Evolutionary conservation across 345 rosid species (phyloP).

Genomic region (Linum lewisii): DNA sequence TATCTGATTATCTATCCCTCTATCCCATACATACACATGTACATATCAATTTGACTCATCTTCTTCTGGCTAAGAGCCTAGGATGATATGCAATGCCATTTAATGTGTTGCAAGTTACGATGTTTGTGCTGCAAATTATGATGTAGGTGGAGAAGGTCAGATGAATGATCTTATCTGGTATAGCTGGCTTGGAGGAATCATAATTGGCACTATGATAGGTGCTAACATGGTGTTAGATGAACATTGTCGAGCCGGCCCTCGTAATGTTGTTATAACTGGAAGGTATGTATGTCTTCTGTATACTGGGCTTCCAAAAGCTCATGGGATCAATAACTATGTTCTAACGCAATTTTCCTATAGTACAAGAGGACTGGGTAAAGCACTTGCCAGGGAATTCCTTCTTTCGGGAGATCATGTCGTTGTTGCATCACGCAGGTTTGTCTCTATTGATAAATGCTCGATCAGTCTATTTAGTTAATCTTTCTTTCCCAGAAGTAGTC

Average conservation of each 20-base stretch:
- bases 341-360: conserved; percentile 24
- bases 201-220: conserved; percentile 91
- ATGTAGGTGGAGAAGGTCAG: conserved; percentile 76
- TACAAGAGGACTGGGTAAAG: conserved; percentile 89
- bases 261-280: conserved; percentile 93
- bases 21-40: too few species aligned
- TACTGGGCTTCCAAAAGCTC: too few species aligned
- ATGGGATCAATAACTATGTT: too few species aligned
- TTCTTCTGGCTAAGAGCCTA: too few species aligned
- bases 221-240: conserved; percentile 89
- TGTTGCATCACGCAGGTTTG: conserved; percentile 83
- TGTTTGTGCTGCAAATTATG: conserved; percentile 9
- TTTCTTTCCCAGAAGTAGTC: conserved; percentile 3
- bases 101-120: too few species aligned
- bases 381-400: conserved; percentile 96
- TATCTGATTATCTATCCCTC: too few species aligned
- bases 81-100: too few species aligned
- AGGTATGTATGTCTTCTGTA: conserved; percentile 31
- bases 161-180: conserved; percentile 80
- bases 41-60: too few species aligned
- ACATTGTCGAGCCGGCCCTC: conserved; percentile 86
- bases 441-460: not conserved
- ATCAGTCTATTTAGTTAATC: not conserved
- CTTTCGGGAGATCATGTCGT: conserved; percentile 85
- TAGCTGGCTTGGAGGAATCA: conserved; percentile 96